Base-by-base conservation (phyloP, 2,329 filamentous ascomycete species). In the Aspergillus melleus region DNA sequence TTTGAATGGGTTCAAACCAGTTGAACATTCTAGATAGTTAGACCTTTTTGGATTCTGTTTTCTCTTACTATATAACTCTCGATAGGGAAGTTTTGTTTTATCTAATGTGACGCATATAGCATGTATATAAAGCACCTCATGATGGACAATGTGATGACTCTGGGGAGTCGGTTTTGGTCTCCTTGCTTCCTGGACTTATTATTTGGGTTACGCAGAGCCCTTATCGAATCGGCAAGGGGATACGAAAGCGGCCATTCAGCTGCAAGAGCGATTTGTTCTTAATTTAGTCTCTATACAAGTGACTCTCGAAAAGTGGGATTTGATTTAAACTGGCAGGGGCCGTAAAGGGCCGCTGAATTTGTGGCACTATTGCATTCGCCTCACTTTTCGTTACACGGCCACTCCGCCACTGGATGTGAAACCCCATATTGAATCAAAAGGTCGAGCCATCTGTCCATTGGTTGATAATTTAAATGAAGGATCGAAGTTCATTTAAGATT, bases 51-150 rank as follows among this genome's bases (percentile, higher is more conserved):
- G 12, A 20, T 2, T 53, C 16, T 20, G 6, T 14, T 20, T 24
- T 14, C 19, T 24, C 4, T 20, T 47, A 5, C 20, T 24, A 47
- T 47, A 47, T 47, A 47, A 47, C 19, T 39, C 19, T 53, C 19
- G 44, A 58, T 58, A 58, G 55, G 53, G 32, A 20, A 39, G 26
- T 26, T 16, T 16, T 53, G 29, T 24, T 29, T 46, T 47, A 49
- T 58, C 39, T 54, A 19, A 16, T 51, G 20, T 52, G 19, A 47
- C 50, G 24, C 50, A 52, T 52, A 44, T 49, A 42, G 30, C 42
- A 53, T 53, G 50, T 58, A 53, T 49, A 54, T 58, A 58, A 58
- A 47, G 50, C 16, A 19, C 39, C 29, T 47, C 44, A 19, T 32
- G 1, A 24, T 47, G 51, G 29, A 52, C 30, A 44, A 44, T 26